Evolutionary conservation across 192 early-diverging fungal genomes (phyloP).

Genomic region (Jimgerdemannia lactiflua): DNA sequence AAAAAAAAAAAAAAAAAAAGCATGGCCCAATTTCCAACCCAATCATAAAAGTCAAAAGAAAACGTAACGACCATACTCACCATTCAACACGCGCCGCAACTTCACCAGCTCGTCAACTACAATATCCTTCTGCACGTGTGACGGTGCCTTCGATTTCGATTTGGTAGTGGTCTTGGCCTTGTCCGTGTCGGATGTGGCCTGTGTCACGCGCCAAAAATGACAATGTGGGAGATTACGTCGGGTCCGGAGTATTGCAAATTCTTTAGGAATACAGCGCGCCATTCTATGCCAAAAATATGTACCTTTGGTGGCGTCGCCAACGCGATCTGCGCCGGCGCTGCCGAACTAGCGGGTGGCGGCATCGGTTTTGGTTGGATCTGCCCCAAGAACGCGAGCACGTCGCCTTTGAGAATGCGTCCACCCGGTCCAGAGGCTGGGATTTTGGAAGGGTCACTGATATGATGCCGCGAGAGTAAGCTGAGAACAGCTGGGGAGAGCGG

Average conservation of each 20-base stretch:
- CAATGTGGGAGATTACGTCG: no score
- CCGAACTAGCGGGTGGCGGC: conserved; percentile 39
- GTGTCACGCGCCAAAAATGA: no score
- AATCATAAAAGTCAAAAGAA: background rate
- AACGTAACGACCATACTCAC: conserved; percentile 16
- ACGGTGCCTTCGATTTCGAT: conserved; percentile 13
- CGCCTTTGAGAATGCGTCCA: conserved; percentile 76
- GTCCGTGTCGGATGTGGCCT: no score
- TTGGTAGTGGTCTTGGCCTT: conserved; percentile 7
- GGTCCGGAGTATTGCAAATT: no score
- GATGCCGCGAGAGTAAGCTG: conserved; percentile 44
- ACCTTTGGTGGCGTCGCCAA: background rate
- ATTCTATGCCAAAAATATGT: no score
- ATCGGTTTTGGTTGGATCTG: conserved; percentile 48
- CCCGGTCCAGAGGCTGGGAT: conserved; percentile 60
- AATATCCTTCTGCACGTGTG: conserved; percentile 52
- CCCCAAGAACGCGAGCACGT: conserved; percentile 65
- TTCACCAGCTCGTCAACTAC: conserved; percentile 45
- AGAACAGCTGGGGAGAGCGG: conserved; percentile 51
- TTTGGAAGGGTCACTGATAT: conserved; percentile 44
- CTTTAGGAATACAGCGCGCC: no score
- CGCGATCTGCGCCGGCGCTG: conserved; percentile 13
- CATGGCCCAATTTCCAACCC: background rate
- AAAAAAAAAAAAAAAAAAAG: no score
- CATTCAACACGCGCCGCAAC: conserved; percentile 38